Base-by-base conservation (phyloP, 140 eudicot genomes). In the Erigeron philadelphicus region DNA sequence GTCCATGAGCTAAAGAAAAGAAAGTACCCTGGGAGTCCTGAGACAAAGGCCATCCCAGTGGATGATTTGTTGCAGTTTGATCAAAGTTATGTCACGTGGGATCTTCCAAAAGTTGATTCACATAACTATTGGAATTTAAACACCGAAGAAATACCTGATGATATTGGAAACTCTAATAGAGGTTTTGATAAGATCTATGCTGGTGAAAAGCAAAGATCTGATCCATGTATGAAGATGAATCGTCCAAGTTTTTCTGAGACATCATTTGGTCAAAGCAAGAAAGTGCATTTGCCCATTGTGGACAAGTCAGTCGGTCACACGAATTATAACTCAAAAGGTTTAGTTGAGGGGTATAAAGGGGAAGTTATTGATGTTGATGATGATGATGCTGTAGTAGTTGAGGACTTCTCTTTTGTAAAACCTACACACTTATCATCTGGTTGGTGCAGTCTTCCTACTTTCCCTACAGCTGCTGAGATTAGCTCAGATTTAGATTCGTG, bases 291-390 rank as follows among this genome's bases (percentile, higher is more conserved):
- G 43, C 64, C 78, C 12, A 46, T 21, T 11, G 64, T 11, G 57
- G 79, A 69, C 56, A 78, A 70, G 48, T 68, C 68, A 47, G 67
- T 46, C 25, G 58, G 61, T 67, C 70, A 61, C 65, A 76, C 9
- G 45, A 68, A 45, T 25, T 44, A 65, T 38, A 62, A 59, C 48
- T 58, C 73, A 47, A 72, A 73, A 47, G 79, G 68, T 57, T 72
- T 70, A 72, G 70, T 17, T 21, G 75, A 76, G 50, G 75, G 81
- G 47, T 71, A 75, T 63, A 71, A 79, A 45, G 91, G 95, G 57
- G 95, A 94, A 78, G 85, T 94, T 72, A 77, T 89, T 66, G 79
- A 89, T 78, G 68, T 87, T 19, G 78, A 85, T 64, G 80, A 84
- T 71, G 86, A 83, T 67, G 76, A 68, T 66, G 61, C 45, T 61